Conservation (phyloP, 164 flowering plant genomes). For the Buxus sempervirens region DNA sequence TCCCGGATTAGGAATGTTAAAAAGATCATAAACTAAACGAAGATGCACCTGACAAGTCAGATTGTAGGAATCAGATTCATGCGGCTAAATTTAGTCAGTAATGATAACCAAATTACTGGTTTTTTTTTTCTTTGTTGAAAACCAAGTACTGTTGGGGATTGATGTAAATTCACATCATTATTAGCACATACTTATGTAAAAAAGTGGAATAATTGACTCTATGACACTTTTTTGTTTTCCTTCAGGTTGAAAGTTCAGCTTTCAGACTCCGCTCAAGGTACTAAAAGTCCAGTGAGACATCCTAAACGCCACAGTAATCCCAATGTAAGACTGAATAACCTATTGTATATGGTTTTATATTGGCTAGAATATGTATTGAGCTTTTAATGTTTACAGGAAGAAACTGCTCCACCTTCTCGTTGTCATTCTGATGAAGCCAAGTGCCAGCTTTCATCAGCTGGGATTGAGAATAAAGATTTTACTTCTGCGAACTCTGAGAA, state of each 20-base stretch:
- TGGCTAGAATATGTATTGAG: slow-evolving; percentile 6
- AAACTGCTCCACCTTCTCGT: slow-evolving; percentile 33
- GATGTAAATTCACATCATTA: too few species aligned
- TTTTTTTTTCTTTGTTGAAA: too few species aligned
- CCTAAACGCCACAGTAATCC: slow-evolving; percentile 46
- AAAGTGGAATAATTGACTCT: neutral
- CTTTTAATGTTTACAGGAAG: slow-evolving; percentile 37
- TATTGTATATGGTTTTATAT: neutral
- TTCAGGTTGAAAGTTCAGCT: slow-evolving; percentile 86
- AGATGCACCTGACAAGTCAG: too few species aligned
- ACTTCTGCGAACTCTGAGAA: slow-evolving; percentile 64
- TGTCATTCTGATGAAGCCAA: slow-evolving; percentile 48
- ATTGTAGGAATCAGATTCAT: too few species aligned
- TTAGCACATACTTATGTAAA: too few species aligned
- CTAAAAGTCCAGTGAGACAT: slow-evolving; percentile 73
- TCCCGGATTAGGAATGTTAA: too few species aligned
- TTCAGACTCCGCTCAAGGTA: slow-evolving; percentile 67
- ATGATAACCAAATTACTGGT: too few species aligned
- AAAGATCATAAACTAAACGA: too few species aligned
- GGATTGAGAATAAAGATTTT: slow-evolving; percentile 37
- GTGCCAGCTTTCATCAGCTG: slow-evolving; percentile 37
- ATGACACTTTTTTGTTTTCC: neutral
- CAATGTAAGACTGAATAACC: slow-evolving; percentile 40
- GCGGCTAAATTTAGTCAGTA: too few species aligned
- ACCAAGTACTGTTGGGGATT: too few species aligned